These are phyloP conservation scores for Apocynum venetum DNA, from an alignment of 257 asterid genomes.

Conservation along the genomic window DNA sequence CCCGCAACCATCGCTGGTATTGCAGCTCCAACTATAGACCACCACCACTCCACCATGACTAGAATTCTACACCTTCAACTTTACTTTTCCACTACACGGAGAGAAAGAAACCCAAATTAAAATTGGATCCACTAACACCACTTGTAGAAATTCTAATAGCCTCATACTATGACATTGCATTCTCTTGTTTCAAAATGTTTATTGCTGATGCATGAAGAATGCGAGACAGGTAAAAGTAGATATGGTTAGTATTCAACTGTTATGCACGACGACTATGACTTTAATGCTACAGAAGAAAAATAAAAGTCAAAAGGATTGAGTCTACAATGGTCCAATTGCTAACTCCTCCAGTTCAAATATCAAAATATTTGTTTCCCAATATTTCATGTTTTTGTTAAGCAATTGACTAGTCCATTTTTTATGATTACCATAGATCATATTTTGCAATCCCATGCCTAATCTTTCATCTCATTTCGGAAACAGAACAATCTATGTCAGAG, in stretches of 20 bases:
- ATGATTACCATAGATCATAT: background rate
- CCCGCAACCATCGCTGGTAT: constrained; percentile 80
- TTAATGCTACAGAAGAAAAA: background rate
- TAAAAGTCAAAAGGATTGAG: background rate
- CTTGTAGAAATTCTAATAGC: background rate
- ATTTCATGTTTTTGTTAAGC: background rate
- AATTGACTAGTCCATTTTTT: background rate
- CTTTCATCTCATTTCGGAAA: background rate
- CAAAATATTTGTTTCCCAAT: background rate
- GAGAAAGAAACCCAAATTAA: background rate
- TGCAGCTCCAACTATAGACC: constrained; percentile 84
- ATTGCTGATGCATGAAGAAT: background rate
- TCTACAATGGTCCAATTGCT: background rate
- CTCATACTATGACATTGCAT: background rate
- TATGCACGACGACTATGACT: background rate
- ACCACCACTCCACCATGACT: constrained; percentile 89
- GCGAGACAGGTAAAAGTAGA: background rate
- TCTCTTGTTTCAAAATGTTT: background rate
- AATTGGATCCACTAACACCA: background rate
- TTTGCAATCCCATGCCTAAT: constrained; percentile 1
- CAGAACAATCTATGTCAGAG: background rate
- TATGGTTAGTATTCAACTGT: background rate
- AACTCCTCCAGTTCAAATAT: background rate
- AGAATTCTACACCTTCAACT: background rate
- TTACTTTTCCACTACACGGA: background rate